Base-by-base conservation (phyloP, 75 land plant species). In the Cunninghamia lanceolata region DNA sequence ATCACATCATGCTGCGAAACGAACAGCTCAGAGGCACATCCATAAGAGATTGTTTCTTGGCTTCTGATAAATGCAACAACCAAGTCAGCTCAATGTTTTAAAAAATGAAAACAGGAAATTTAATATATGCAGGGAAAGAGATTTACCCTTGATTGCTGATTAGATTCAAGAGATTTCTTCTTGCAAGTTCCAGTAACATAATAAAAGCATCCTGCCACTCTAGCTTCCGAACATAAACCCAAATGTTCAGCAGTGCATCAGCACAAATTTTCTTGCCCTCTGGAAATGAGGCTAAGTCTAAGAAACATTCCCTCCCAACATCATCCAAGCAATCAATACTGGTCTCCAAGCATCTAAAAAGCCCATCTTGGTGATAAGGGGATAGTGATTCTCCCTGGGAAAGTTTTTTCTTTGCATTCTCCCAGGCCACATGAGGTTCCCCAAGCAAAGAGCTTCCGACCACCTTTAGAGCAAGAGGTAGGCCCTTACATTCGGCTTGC, bases 401-500 rank as follows among this genome's bases (percentile, higher is more conserved):
- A 38, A 94, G 50, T 85, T 87, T 89, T 34, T 88, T 88, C 84
- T 88, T 88, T 14, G 90, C 90, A 75, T 89, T 86, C 39, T 73
- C 79, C 93, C 93, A 94, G 21, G 87, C 83, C 87, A 76, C 82
- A 32, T 84, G 86, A 40, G 86, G 86, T 45, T 87, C 87, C 13
- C 83, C 90, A 5, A 85, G 47, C 6, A 92, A 43, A 9, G 93
- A 92, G 59, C 90, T 87, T 66, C 91, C 93, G 28, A 94, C 89
- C 74, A 94, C 95, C 85, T 94, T 92, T 5, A 94, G 90, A 83
- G 93, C 92, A 82, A 94, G 53, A 0, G 95, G 95, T 40, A 92
- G 90, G 21, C 95, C 92, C 86, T 89, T 91, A 56, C 93, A 94
- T 54, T 92, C 92, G 28, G 39, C 74, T 46, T 92, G 91, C 68